Conservation (phyloP, 345 rosid genomes). For the Euphorbia tirucalli region DNA sequence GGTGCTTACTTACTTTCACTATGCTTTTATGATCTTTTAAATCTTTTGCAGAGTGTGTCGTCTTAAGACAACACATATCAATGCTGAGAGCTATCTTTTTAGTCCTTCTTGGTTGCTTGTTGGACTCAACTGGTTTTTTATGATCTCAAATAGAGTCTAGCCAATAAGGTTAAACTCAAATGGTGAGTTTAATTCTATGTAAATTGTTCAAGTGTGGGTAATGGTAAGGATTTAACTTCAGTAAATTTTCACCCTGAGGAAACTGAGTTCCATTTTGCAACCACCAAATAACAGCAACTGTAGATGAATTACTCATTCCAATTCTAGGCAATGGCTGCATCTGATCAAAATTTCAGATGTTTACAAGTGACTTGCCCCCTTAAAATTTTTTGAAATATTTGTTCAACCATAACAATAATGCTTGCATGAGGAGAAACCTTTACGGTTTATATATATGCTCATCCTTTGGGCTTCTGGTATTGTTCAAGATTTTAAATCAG, state of each 20-base stretch:
- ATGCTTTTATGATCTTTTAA: background rate
- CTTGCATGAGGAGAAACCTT: background rate
- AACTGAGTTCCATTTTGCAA: background rate
- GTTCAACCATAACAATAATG: background rate
- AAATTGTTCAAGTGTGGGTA: background rate
- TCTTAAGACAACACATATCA: constrained; percentile 1
- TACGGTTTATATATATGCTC: background rate
- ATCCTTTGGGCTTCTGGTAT: constrained; percentile 10
- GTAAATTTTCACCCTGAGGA: background rate
- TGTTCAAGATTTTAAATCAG: background rate
- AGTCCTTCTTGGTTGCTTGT: background rate
- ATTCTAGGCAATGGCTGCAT: background rate
- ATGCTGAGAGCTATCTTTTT: background rate
- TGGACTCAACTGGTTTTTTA: background rate
- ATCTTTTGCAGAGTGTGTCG: background rate
- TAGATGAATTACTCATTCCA: background rate
- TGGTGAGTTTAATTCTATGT: background rate
- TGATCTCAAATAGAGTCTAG: background rate
- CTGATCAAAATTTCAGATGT: background rate
- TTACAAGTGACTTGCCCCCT: background rate
- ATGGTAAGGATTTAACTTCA: background rate
- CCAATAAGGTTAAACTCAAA: background rate
- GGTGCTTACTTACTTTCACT: constrained; percentile 33
- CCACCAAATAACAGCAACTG: background rate
- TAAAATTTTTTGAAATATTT: background rate